These are phyloP conservation scores for Agaricales sp. DNA, from an alignment of 1,284 basidiomycete species.

Conservation along the genomic window DNA sequence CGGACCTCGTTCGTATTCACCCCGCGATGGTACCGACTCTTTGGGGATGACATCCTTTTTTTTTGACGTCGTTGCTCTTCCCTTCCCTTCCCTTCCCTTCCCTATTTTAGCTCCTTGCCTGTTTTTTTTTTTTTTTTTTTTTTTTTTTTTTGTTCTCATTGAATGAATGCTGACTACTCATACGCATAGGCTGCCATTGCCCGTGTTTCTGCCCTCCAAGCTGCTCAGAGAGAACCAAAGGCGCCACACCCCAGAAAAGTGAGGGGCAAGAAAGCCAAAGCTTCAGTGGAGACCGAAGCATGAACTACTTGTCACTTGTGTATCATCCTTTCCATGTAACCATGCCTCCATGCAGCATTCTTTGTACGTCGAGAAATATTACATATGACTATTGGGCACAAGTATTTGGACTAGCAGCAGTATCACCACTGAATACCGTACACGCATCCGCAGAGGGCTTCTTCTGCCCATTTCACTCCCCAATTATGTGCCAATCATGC, in stretches of 20 bases:
- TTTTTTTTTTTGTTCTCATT: slow-evolving; percentile 9
- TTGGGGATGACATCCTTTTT: slow-evolving; percentile 48
- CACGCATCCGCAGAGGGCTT: too few species aligned
- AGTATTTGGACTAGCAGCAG: too few species aligned
- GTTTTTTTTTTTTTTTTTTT: slow-evolving; percentile 12
- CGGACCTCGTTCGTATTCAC: slow-evolving; percentile 51
- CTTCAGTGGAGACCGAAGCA: neutral
- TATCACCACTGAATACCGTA: too few species aligned
- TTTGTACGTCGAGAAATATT: too few species aligned
- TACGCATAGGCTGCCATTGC: slow-evolving; percentile 62
- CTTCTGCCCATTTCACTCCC: too few species aligned
- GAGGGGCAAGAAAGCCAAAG: slow-evolving; percentile 59
- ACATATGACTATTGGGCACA: too few species aligned
- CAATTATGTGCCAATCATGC: too few species aligned
- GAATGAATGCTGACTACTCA: slow-evolving; percentile 20
- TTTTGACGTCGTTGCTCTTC: slow-evolving; percentile 12
- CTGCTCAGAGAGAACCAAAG: slow-evolving; percentile 67
- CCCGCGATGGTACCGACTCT: slow-evolving; percentile 57
- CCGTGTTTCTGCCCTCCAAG: slow-evolving; percentile 68
- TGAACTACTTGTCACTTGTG: too few species aligned
- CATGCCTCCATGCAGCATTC: too few species aligned
- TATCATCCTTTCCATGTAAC: too few species aligned
- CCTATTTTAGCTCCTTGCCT: slow-evolving; percentile 6
- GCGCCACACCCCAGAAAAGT: slow-evolving; percentile 60
- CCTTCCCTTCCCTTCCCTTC: slow-evolving; percentile 10